Evolutionary conservation across 2,329 filamentous ascomycete species (phyloP), one percentile per base, ranked within the genome.

Genomic region (Ascochyta pisi): DNA sequence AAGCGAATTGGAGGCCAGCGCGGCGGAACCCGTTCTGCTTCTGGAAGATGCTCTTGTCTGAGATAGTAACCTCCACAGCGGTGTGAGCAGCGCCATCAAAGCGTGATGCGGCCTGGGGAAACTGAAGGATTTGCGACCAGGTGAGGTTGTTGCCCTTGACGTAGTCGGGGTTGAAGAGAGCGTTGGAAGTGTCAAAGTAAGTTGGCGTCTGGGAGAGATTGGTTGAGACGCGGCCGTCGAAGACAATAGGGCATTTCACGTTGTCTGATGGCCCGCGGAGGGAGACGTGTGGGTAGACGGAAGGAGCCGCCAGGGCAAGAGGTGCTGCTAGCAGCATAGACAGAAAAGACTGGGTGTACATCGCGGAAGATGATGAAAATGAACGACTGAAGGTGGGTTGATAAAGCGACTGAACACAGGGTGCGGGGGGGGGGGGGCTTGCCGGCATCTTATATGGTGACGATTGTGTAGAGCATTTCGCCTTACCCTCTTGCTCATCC

Each of bases 1-100:
- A 77, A 71, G 81, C 77, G 50, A 85, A 76, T 42, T 75, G 79
- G 48, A 87, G 78, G 57, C 86, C 85, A 1, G 83, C 83, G 59
- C 86, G 83, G 37, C 86, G 81, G 76, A 88, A 88, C 19, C 86
- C 86, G 2, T 73, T 74, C 71, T 88, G 86, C 62, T 82, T 80
- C 64, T 77, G 61, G 73, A 88, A 88, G 71, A 88, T 86, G 63
- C 83, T 86, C 56, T 79, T 64, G 69, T 87, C 85, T 54, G 71
- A 80, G 68, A 87, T 81, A 37, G 82, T 85, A 9, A 86, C 81
- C 64, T 84, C 82, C 22, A 86, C 61, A 4, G 84, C 74, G 31
- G 78, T 71, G 39, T 77, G 75, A 41, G 74, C 72, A 8, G 58
- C 52, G 22, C 68, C 66, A 47, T 84, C 82, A 62, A 84, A 84